A percentile compares a stretch with the other conserved stretches of the same genome.
Conservation (phyloP, 768 basidiomycete species). For the Lactarius sp. region DNA sequence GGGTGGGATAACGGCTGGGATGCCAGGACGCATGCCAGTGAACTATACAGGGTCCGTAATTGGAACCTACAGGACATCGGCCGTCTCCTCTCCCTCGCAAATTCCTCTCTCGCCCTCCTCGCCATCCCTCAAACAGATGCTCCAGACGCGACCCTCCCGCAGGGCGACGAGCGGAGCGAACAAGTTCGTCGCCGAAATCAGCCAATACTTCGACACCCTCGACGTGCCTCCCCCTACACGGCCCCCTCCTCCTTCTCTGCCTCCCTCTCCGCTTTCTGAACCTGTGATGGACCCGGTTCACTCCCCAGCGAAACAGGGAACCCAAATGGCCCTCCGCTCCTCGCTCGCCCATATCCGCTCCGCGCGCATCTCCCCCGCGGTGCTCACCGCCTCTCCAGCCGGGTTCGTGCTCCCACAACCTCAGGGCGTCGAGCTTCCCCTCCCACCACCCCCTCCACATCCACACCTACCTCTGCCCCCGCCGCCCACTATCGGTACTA, state of each 20-base stretch:
- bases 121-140: conserved; percentile 80
- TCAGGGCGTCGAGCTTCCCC: conserved; percentile 68
- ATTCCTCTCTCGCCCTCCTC: conserved; percentile 72
- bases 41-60: background rate
- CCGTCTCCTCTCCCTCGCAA: conserved; percentile 67
- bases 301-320: conserved; percentile 42
- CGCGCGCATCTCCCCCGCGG: conserved; percentile 80
- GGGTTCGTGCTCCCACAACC: conserved; percentile 69
- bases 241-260: background rate
- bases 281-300: background rate
- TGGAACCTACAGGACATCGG: conserved; percentile 59
- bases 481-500: conserved; percentile 18
- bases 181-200: conserved; percentile 82
- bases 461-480: conserved; percentile 24
- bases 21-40: background rate
- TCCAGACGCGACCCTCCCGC: conserved; percentile 61
- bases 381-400: conserved; percentile 73
- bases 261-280: background rate
- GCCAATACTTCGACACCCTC: conserved; percentile 79
- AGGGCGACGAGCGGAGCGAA: conserved; percentile 79
- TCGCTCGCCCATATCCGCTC: conserved; percentile 77
- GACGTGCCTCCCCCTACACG: conserved; percentile 46
- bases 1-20: background rate
- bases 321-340: conserved; percentile 71
- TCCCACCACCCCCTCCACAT: background rate